phyloP scores from a whole-genome alignment of 2,329 filamentous ascomycete species.

The Gnomoniopsis sp. region DNA sequence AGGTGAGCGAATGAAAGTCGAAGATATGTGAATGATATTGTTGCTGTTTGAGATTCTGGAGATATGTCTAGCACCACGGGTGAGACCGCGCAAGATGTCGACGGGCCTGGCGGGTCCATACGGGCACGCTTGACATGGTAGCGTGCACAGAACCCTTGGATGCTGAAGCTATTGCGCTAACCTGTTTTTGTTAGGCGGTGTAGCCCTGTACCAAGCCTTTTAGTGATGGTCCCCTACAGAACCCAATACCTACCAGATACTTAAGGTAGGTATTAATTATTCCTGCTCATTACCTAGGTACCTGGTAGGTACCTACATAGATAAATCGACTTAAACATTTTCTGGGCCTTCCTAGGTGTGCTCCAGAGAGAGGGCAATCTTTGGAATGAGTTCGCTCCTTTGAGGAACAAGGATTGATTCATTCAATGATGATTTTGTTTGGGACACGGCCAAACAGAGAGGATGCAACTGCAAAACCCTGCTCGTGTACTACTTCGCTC shows the following conservation, averaged over 20 bases:
- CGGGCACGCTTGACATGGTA: neutral
- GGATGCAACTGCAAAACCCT: too few relatives aligned
- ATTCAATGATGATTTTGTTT: too few relatives aligned
- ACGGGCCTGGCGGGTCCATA: neutral
- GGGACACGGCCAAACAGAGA: too few relatives aligned
- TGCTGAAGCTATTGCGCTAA: neutral
- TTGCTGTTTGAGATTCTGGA: neutral
- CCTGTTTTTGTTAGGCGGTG: slow-evolving; percentile 3
- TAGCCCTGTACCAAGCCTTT: neutral
- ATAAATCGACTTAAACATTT: too few relatives aligned
- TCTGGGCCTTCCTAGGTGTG: too few relatives aligned
- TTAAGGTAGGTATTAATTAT: too few relatives aligned
- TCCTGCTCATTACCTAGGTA: too few relatives aligned
- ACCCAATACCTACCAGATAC: neutral
- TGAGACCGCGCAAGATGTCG: neutral
- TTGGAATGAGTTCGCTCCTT: too few relatives aligned
- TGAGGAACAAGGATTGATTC: too few relatives aligned
- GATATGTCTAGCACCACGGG: neutral
- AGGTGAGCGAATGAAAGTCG: neutral
- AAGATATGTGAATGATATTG: neutral
- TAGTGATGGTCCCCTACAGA: neutral
- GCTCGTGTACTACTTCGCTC: too few relatives aligned
- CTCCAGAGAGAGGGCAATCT: too few relatives aligned
- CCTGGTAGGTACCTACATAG: too few relatives aligned
- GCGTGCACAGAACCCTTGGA: neutral